Base-by-base conservation (phyloP, 1,284 basidiomycete species). In the Melampsora larici-populina region DNA sequence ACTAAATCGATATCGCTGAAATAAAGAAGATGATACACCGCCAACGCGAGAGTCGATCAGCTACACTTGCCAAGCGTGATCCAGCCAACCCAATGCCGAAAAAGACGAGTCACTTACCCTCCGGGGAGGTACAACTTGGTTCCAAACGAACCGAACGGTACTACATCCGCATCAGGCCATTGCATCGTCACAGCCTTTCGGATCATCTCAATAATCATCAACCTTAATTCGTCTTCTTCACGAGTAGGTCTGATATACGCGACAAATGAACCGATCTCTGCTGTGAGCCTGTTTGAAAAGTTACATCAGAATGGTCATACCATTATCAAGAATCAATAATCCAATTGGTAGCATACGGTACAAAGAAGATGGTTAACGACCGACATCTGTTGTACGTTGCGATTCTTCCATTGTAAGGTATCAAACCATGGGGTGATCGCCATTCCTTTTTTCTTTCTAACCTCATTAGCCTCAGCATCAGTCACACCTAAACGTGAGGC, bases 91-190 rank as follows among this genome's bases (percentile, higher is more conserved):
- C 9, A 4, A 36, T 36, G 36, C 36, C 36, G 9, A 36, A 36
- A 9, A 36, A 3, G 29, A n/a, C 5, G 62, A 64, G 26, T n/a
- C 0, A 86, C 90, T 82, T 83, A 95, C 94, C 94, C 96, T 79
- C 89, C 87, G 1, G 96, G 96, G 17, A 99, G 87, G 84, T 99
- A 99, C 33, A 99, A 86, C 82, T 94, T 93, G 13, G 96, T 99
- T 82, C 92, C 91, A 83, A 92, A 97, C 81, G 92, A 94, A 21
- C 96, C 96, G 84, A 99, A 99, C 0, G 94, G 91, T 74, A 89
- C 85, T 6, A 98, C 90, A 55, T 88, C 85, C 11, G 94, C 93
- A 81, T 96, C 93, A 0, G 89, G 88, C 86, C 92, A 97, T 31
- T 86, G 84, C 26, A 85, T 83, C 18, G 85, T 86, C 66, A 98